A percentile compares a stretch with the other conserved stretches of the same genome.
Evolutionary conservation across 345 rosid species (phyloP).

Genomic region (Populus tremula): DNA sequence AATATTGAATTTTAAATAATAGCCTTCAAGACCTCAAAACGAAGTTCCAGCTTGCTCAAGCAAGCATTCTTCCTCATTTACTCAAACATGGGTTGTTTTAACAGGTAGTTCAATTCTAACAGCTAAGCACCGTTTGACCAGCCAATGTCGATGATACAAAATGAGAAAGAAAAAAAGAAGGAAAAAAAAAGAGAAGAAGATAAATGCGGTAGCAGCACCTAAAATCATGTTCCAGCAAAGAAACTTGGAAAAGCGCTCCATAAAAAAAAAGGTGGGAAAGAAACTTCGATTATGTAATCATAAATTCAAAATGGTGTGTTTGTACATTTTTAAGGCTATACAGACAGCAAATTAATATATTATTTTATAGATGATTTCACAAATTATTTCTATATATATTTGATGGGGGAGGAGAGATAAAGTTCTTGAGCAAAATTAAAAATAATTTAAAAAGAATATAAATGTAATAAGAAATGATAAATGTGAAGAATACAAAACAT

Average conservation of each 20-base stretch:
- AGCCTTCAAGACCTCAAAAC: neutral
- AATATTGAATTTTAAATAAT: neutral
- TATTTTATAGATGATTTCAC: neutral
- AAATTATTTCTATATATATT: neutral
- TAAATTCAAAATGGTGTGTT: no score
- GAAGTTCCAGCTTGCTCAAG: neutral
- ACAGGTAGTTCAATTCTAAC: neutral
- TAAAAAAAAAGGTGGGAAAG: no score
- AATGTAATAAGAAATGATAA: no score
- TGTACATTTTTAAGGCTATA: no score
- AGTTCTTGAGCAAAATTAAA: no score
- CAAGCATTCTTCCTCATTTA: neutral
- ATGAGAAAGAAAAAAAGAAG: neutral
- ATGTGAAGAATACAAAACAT: neutral
- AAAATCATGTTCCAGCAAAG: neutral
- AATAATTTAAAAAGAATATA: no score
- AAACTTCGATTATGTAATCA: no score
- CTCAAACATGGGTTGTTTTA: neutral
- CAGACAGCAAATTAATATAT: neutral
- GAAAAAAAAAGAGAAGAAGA: neutral
- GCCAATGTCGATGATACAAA: neutral
- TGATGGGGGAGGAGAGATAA: fast-evolving
- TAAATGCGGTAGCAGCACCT: neutral
- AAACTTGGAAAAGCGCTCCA: no score
- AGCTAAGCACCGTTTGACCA: neutral